phyloP scores from a whole-genome alignment of 2,329 filamentous ascomycete species.

The Ophiocordyceps sinensis region DNA sequence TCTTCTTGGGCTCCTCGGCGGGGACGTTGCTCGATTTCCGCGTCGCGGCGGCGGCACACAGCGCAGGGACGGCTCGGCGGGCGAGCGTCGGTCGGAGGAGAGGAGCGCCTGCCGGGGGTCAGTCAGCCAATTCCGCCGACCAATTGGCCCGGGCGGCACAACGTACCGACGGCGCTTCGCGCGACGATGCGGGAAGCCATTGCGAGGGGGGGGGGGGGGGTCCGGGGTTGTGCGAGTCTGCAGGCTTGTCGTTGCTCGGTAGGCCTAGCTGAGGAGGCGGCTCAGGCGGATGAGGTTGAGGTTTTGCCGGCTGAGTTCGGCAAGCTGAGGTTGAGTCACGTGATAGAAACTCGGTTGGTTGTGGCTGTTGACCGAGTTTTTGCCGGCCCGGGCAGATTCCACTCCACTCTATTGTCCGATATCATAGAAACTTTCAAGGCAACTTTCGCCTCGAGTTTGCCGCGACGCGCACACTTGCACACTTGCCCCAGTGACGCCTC shows the following conservation, averaged over 20 bases:
- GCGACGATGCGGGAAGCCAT: conserved; percentile 98
- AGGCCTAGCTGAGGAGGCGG: conserved; percentile 16
- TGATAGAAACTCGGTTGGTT: conserved; percentile 9
- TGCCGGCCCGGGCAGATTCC: not conserved
- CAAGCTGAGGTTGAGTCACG: conserved; percentile 17
- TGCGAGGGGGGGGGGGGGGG: conserved; percentile 36
- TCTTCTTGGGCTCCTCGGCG: conserved; percentile 82
- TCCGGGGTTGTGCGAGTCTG: conserved; percentile 37
- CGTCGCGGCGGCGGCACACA: conserved; percentile 53
- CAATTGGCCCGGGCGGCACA: conserved; percentile 1
- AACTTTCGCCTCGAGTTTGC: no score
- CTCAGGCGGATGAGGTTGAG: conserved; percentile 26
- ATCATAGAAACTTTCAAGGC: no score
- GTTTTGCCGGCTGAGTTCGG: conserved; percentile 34
- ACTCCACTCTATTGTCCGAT: no score
- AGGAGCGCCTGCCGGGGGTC: conserved; percentile 60
- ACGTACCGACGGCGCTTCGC: conserved; percentile 88
- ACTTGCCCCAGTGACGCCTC: no score
- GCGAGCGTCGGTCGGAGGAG: conserved; percentile 74
- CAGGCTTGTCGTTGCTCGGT: conserved; percentile 27
- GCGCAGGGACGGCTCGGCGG: conserved; percentile 59
- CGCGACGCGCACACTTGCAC: no score
- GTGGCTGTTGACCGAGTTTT: not conserved
- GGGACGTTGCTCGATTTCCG: conserved; percentile 67
- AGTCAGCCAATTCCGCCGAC: not conserved